Percentiles rank a stretch among this genome's conserved stretches.
Conservation (phyloP, 2,329 filamentous ascomycete genomes). For the Cladosporium sp. region DNA sequence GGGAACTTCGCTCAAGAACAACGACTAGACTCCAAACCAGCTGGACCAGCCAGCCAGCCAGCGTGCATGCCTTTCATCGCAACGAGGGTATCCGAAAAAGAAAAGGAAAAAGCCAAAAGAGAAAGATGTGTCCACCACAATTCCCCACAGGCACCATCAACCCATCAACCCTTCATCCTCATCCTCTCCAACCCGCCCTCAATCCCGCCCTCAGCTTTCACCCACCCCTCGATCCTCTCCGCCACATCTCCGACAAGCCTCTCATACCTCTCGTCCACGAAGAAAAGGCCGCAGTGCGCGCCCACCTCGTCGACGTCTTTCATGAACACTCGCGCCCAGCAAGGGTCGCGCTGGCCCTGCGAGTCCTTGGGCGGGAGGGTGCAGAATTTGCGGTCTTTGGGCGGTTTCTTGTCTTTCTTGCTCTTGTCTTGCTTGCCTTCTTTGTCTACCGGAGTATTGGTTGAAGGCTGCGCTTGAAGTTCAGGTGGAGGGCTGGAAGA, state of each 20-base stretch:
- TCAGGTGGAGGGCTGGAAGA: neutral
- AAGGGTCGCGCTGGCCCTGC: constrained; percentile 58
- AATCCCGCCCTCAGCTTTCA: constrained; percentile 21
- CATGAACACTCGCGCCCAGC: constrained; percentile 80
- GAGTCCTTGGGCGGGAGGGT: constrained; percentile 59
- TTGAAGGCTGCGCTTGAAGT: constrained; percentile 4
- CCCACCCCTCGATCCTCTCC: constrained; percentile 33
- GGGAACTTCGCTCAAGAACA: constrained; percentile 3
- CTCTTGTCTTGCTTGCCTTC: constrained; percentile 25
- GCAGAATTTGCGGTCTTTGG: constrained; percentile 73
- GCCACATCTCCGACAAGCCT: constrained; percentile 34
- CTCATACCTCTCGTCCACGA: constrained; percentile 53
- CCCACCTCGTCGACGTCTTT: constrained; percentile 77
- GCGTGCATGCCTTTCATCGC: neutral
- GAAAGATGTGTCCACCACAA: no score
- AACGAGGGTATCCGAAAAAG: constrained; percentile 2
- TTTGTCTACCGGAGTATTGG: constrained; percentile 7
- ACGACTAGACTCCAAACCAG: neutral
- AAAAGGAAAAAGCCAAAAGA: neutral
- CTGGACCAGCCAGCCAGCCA: constrained; percentile 8
- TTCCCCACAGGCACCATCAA: no score
- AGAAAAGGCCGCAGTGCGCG: constrained; percentile 80
- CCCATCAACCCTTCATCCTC: constrained; percentile 3
- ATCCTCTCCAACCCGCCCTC: constrained; percentile 12
- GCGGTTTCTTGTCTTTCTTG: constrained; percentile 26